These are phyloP conservation scores for Candida sp. DNA, from an alignment of 1,139 yeast species.

Conservation along the genomic window DNA sequence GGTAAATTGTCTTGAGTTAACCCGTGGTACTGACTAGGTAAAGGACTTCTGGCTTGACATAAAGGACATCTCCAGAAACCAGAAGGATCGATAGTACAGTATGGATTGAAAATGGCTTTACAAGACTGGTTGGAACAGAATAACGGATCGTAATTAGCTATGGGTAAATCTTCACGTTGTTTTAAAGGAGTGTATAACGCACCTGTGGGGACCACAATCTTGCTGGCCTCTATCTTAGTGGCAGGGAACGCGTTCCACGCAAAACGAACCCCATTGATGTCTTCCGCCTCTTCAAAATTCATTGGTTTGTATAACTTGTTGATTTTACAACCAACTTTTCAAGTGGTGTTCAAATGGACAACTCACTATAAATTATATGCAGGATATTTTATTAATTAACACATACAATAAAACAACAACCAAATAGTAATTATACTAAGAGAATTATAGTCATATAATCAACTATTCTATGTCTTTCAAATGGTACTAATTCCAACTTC, in stretches of 20 bases:
- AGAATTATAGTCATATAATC: no score
- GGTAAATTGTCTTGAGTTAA: constrained; percentile 84
- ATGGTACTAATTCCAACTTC: no score
- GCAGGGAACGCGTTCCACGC: constrained; percentile 66
- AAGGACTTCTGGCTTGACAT: constrained; percentile 79
- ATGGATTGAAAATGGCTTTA: constrained; percentile 86
- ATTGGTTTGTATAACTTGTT: constrained; percentile 12
- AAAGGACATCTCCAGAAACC: constrained; percentile 91
- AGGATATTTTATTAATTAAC: not conserved
- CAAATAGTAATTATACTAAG: no score
- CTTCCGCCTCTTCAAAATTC: constrained; percentile 52
- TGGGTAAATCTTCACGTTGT: constrained; percentile 71
- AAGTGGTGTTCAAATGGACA: constrained; percentile 1
- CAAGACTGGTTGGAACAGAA: constrained; percentile 78
- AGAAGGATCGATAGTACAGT: constrained; percentile 78
- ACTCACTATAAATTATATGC: constrained; percentile 1
- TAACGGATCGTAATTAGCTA: constrained; percentile 89
- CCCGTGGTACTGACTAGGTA: constrained; percentile 88
- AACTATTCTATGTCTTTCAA: no score
- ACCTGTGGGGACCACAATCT: constrained; percentile 93
- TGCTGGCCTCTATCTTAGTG: constrained; percentile 85
- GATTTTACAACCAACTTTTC: not conserved
- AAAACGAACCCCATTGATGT: constrained; percentile 47
- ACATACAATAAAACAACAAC: no score
- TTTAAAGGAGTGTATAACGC: constrained; percentile 92